Evolutionary conservation across 2,329 filamentous ascomycete species (phyloP), one percentile per base, ranked within the genome.

Genomic region (Fusarium sp.): DNA sequence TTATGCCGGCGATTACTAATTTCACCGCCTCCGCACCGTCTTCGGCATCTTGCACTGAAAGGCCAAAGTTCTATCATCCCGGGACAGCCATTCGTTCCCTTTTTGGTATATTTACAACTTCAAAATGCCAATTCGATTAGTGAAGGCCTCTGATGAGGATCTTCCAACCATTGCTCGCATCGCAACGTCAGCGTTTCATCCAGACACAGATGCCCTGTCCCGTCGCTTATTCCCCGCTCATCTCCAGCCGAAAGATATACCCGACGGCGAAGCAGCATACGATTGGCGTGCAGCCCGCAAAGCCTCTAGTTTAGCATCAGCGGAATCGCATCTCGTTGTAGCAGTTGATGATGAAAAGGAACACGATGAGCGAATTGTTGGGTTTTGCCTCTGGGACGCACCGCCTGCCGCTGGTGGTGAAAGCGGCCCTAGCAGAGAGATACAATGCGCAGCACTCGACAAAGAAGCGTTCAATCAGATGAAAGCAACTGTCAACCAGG

Each of bases 211-310:
- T 13, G 36, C 58, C 4, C 20, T 63, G 0, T 63, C 60, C 8
- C 58, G 58, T 9, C 58, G 58, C n/a, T 22, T 63, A 8, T 63
- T 63, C 5, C 60, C 60, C 44, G 31, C 38, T 31, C 49, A 49
- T 28, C 33, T 63, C 5, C 60, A 63, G 15, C 60, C 60, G 0
- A 63, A 15, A 7, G 26, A 49, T 4, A 20, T 49, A 11, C 50
- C 58, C 3, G 50, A 63, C 5, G 60, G 58, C n/a, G 58, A 63
- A 14, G 60, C 60, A 18, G 58, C 60, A 2, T 63, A 63, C n/a
- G 58, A 57, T 8, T 63, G 60, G 60, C 60, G 58, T 7, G 28
- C 52, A 18, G 60, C 60, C 5, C 60, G 60, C 6, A 63, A 63
- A 49, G 15, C 50, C 15, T 39, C 58, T 1, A 63, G 60, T 31